Percentiles rank a stretch among this genome's conserved stretches.
Conservation (phyloP, 768 basidiomycete species). For the Fistulinella prunicolor region DNA sequence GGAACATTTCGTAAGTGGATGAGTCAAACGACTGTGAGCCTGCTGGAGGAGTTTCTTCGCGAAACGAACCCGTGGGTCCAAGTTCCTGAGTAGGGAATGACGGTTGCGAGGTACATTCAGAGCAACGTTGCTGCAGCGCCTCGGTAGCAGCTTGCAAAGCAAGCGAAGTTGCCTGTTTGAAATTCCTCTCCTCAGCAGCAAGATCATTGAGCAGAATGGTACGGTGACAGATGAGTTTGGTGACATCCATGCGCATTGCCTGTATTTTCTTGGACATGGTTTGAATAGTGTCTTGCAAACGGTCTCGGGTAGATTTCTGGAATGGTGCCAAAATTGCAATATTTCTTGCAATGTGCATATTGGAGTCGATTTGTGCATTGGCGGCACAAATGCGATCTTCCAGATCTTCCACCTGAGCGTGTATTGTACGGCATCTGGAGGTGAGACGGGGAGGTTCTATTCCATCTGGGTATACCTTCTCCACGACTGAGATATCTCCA, state of each 20-base stretch:
- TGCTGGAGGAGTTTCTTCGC: conserved; percentile 9
- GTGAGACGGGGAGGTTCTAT: conserved; percentile 28
- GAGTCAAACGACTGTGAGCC: conserved; percentile 40
- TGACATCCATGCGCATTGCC: conserved; percentile 67
- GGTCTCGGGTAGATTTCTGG: conserved; percentile 77
- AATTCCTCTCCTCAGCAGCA: conserved; percentile 63
- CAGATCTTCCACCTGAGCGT: conserved; percentile 61
- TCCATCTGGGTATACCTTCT: conserved; percentile 18
- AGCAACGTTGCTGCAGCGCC: conserved; percentile 48
- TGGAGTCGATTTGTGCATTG: conserved; percentile 59
- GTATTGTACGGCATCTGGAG: conserved; percentile 55
- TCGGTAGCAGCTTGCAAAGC: conserved; percentile 73
- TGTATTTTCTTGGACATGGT: conserved; percentile 62
- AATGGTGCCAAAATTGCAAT: conserved; percentile 86
- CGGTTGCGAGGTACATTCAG: conserved; percentile 31
- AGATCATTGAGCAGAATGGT: conserved; percentile 74
- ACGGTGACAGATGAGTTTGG: conserved; percentile 71
- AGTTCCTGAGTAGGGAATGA: conserved; percentile 35
- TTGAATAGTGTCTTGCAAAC: conserved; percentile 60
- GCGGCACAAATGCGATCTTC: conserved; percentile 53
- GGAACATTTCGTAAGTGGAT: conserved; percentile 55
- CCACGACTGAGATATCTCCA: conserved; percentile 20
- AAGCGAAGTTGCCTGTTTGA: conserved; percentile 62
- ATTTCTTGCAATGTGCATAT: conserved; percentile 75
- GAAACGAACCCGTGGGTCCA: conserved; percentile 11